These are phyloP conservation scores for Alternaria alternata DNA, from an alignment of 2,329 filamentous ascomycete species.

Conservation along the genomic window DNA sequence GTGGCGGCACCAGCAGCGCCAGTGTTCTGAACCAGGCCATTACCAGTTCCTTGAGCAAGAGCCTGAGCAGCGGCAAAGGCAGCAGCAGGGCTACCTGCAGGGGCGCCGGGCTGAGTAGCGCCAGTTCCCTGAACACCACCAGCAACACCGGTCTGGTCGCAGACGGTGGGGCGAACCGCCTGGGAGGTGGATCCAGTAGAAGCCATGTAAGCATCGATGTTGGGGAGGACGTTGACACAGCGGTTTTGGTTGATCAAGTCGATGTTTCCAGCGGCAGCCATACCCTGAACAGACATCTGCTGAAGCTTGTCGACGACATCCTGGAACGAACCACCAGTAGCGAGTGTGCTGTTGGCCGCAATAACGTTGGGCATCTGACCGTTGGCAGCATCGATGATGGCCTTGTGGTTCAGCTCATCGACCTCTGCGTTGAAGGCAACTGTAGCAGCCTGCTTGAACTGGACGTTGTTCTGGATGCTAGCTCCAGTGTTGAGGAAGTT, in stretches of 20 bases:
- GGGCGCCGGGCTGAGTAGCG: slow-evolving; percentile 38
- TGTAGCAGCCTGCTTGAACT: slow-evolving; percentile 48
- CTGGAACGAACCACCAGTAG: slow-evolving; percentile 48
- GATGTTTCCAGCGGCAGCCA: slow-evolving; percentile 43
- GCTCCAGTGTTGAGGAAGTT: slow-evolving; percentile 48
- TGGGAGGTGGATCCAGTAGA: slow-evolving; percentile 41
- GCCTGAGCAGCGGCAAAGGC: slow-evolving; percentile 41
- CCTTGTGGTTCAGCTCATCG: slow-evolving; percentile 51
- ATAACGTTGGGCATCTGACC: slow-evolving; percentile 38
- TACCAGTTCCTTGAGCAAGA: slow-evolving; percentile 40
- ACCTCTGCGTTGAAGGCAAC: slow-evolving; percentile 51
- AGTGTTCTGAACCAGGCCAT: slow-evolving; percentile 34
- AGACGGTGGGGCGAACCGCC: slow-evolving; percentile 42
- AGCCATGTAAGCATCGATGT: slow-evolving; percentile 49
- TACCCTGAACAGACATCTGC: slow-evolving; percentile 47
- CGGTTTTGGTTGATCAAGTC: slow-evolving; percentile 51
- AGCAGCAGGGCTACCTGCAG: slow-evolving; percentile 41
- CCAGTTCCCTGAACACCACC: slow-evolving; percentile 44
- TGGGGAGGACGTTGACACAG: slow-evolving; percentile 47
- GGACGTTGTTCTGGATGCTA: slow-evolving; percentile 44
- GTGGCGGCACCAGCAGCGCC: slow-evolving; percentile 19
- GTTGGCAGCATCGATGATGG: slow-evolving; percentile 45
- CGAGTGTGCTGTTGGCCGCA: slow-evolving; percentile 49
- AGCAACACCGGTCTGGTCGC: slow-evolving; percentile 46
- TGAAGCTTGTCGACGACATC: slow-evolving; percentile 51